Conservation (phyloP, 2,329 filamentous ascomycete genomes). For the Chlorencoelia australis region DNA sequence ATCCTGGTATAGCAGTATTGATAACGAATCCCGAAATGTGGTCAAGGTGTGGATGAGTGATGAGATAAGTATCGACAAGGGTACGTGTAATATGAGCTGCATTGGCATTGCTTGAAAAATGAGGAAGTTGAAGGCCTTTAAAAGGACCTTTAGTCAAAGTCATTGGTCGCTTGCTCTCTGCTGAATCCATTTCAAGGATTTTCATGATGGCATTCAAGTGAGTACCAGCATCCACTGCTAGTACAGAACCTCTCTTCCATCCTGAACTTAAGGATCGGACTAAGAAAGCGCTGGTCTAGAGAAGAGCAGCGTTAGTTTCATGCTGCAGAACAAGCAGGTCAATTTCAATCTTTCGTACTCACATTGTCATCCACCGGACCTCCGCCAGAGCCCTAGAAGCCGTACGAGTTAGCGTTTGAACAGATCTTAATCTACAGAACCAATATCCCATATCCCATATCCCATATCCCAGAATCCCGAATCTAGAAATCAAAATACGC, state of each 20-base stretch:
- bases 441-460: neutral
- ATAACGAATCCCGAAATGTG: constrained; percentile 91
- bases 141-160: constrained; percentile 64
- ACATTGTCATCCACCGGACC: constrained; percentile 84
- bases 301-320: too few relatives aligned
- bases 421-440: too few relatives aligned
- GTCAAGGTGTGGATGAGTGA: constrained; percentile 96
- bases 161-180: constrained; percentile 36
- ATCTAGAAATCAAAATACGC: neutral
- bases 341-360: too few relatives aligned
- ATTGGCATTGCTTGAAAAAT: constrained; percentile 60
- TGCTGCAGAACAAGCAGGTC: too few relatives aligned
- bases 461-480: constrained; percentile 20
- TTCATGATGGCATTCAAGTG: constrained; percentile 78
- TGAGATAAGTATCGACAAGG: constrained; percentile 78
- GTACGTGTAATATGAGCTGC: constrained; percentile 69
- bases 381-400: constrained; percentile 68
- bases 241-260: constrained; percentile 73
- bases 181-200: constrained; percentile 48
- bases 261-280: constrained; percentile 69
- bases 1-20: constrained; percentile 73
- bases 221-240: constrained; percentile 91
- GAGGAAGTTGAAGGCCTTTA: constrained; percentile 62
- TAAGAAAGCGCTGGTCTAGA: constrained; percentile 74
- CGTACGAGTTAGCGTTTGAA: constrained; percentile 1